These are phyloP conservation scores for Rhododendron williamsianum DNA, from an alignment of 148 eudicot species.

Conservation along the genomic window DNA sequence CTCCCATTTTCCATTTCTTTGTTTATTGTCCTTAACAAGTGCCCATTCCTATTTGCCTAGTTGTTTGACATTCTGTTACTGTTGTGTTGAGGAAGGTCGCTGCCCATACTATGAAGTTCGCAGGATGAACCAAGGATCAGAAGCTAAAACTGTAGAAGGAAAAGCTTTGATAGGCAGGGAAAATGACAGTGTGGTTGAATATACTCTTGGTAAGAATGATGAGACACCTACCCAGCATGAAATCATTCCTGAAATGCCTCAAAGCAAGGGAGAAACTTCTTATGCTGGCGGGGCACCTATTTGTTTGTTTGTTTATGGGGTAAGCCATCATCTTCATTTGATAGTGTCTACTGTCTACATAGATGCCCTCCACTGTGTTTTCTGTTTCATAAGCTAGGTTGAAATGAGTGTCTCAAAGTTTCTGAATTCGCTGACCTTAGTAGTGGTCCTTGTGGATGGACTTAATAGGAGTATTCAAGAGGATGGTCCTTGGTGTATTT, in stretches of 20 bases:
- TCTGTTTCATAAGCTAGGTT: background rate
- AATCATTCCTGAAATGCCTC: constrained; percentile 19
- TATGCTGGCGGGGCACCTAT: constrained; percentile 37
- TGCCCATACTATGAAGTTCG: constrained; percentile 66
- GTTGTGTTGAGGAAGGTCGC: constrained; percentile 56
- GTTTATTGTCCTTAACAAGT: background rate
- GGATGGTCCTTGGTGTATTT: background rate
- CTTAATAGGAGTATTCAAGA: background rate
- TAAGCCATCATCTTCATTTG: constrained; percentile 28
- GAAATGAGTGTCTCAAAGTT: background rate
- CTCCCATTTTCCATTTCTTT: background rate
- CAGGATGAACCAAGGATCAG: constrained; percentile 44
- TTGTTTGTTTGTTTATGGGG: constrained; percentile 75
- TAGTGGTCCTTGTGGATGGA: background rate
- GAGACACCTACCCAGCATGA: constrained; percentile 28
- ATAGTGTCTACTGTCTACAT: background rate
- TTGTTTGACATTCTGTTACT: constrained; percentile 11
- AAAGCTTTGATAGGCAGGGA: constrained; percentile 21
- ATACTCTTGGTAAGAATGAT: constrained; percentile 18
- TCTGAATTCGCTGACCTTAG: background rate
- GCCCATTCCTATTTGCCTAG: background rate
- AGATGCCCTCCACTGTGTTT: background rate
- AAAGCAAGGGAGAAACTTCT: constrained; percentile 19
- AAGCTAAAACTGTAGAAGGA: constrained; percentile 21
- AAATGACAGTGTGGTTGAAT: constrained; percentile 32